phyloP scores from a whole-genome alignment of 2,329 filamentous ascomycete species.

The Botrytis porri region DNA sequence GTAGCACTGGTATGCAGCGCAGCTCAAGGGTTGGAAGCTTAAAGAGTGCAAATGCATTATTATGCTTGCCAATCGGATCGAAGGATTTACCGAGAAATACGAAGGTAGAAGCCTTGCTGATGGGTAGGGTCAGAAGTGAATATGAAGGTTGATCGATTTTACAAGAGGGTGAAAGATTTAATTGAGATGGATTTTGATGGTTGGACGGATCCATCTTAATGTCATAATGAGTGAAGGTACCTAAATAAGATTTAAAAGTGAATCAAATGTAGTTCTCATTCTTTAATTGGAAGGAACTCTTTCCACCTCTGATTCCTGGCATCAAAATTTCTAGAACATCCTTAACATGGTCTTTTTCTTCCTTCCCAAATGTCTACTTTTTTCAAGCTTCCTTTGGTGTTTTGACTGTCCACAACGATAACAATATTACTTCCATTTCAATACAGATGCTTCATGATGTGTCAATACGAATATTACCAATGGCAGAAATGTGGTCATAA shows the following conservation, averaged over 20 bases:
- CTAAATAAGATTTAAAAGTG: neutral
- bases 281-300: neutral
- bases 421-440: neutral
- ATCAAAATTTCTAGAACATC: neutral
- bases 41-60: slow-evolving; percentile 80
- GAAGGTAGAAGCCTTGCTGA: slow-evolving; percentile 74
- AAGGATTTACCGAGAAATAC: slow-evolving; percentile 65
- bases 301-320: neutral
- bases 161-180: neutral
- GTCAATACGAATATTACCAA: slow-evolving; percentile 19
- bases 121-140: slow-evolving; percentile 49
- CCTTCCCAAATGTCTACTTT: neutral
- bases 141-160: slow-evolving; percentile 22
- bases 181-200: neutral
- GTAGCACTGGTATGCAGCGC: slow-evolving; percentile 83
- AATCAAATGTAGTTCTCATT: neutral
- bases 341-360: neutral
- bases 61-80: slow-evolving; percentile 68
- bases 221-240: neutral
- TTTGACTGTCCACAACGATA: neutral
- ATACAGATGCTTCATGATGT: slow-evolving; percentile 16
- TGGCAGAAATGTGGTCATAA: slow-evolving; percentile 21
- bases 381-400: neutral
- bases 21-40: slow-evolving; percentile 89
- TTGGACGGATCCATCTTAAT: neutral